phyloP scores from a whole-genome alignment of 2,329 filamentous ascomycete genomes.

The Rhytidhysteron rufulum region DNA sequence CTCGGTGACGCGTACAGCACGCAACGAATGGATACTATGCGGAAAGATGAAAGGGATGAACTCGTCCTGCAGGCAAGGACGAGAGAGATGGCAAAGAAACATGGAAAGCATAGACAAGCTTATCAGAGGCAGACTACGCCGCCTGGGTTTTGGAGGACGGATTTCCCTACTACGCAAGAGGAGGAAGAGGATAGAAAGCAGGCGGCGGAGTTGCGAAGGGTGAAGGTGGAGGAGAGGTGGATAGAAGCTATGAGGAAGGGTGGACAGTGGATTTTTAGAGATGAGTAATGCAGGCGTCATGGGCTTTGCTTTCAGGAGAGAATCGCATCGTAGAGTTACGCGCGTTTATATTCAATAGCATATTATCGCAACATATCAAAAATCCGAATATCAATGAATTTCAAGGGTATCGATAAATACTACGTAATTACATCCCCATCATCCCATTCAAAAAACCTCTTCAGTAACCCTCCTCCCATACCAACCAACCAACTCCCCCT shows the following conservation, averaged over 20 bases:
- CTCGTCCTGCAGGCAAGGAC: slow-evolving; percentile 73
- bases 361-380: no score
- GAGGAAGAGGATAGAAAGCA: slow-evolving; percentile 61
- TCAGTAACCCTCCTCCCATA: slow-evolving; percentile 70
- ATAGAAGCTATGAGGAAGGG: slow-evolving; percentile 74
- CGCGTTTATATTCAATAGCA: no score
- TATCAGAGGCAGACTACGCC: slow-evolving; percentile 70
- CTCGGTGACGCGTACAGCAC: slow-evolving; percentile 44
- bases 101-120: slow-evolving; percentile 72
- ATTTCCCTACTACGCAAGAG: slow-evolving; percentile 88
- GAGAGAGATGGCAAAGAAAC: slow-evolving; percentile 66
- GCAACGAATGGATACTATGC: slow-evolving; percentile 46
- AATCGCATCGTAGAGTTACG: no score
- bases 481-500: slow-evolving; percentile 72
- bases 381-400: no score
- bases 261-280: slow-evolving; percentile 76
- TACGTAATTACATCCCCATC: no score
- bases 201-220: slow-evolving; percentile 60
- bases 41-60: slow-evolving; percentile 57
- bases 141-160: slow-evolving; percentile 84
- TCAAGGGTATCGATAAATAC: no score
- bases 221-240: slow-evolving; percentile 68
- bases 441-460: slow-evolving; percentile 69
- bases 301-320: no score
- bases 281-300: slow-evolving; percentile 54